These are phyloP conservation scores for Bruguiera sexangula DNA, from an alignment of 345 rosid genomes.

Conservation along the genomic window DNA sequence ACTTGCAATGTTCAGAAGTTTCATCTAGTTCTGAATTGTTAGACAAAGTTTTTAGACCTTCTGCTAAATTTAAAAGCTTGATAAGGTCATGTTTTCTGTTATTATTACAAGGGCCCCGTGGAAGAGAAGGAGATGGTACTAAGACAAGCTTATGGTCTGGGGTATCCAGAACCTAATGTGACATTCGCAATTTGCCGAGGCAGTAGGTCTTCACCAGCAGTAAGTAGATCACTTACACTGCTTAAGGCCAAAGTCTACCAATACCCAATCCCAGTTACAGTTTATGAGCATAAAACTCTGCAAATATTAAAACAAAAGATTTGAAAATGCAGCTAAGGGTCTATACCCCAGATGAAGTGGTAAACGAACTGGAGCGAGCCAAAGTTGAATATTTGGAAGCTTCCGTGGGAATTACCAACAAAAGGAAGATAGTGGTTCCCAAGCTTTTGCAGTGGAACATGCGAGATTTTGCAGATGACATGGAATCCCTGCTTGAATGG, in stretches of 20 bases:
- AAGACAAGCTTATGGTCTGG: slow-evolving; percentile 71
- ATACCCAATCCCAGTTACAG: neutral
- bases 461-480: slow-evolving; percentile 82
- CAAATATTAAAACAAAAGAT: neutral
- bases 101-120: slow-evolving; percentile 37
- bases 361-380: slow-evolving; percentile 69
- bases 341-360: slow-evolving; percentile 62
- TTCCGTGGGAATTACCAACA: slow-evolving; percentile 68
- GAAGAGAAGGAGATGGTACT: slow-evolving; percentile 83
- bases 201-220: slow-evolving; percentile 94
- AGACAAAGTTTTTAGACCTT: too few species aligned
- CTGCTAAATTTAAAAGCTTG: neutral
- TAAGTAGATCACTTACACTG: slow-evolving; percentile 31
- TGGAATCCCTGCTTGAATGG: slow-evolving; percentile 82
- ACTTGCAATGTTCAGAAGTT: too few species aligned
- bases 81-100: slow-evolving; percentile 16
- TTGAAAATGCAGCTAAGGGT: slow-evolving; percentile 64
- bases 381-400: slow-evolving; percentile 81
- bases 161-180: slow-evolving; percentile 85
- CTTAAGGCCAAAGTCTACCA: neutral
- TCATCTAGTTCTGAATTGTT: too few species aligned
- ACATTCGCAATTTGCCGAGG: slow-evolving; percentile 91
- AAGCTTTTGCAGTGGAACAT: slow-evolving; percentile 86
- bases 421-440: slow-evolving; percentile 74
- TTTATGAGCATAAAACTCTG: neutral